A percentile compares a stretch with the other conserved stretches of the same genome.
Evolutionary conservation across 2,329 filamentous ascomycete species (phyloP).

Genomic region (Gliomastix tumulicola): DNA sequence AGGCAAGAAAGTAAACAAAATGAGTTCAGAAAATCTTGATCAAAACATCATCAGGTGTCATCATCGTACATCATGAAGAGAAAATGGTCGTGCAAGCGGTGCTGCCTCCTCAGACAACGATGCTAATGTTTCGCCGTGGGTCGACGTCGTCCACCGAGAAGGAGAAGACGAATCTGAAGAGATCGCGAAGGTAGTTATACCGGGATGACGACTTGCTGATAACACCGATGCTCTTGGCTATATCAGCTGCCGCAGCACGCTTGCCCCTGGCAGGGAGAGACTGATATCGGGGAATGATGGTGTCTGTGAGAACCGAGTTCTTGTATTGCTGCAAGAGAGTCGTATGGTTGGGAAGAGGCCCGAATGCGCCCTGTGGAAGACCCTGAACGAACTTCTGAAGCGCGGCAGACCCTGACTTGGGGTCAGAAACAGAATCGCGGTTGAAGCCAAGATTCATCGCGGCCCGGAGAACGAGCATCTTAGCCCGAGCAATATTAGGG

Average conservation of each 20-base stretch:
- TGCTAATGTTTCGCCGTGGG: slow-evolving; percentile 56
- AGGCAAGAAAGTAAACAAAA: too few species aligned
- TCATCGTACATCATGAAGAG: too few species aligned
- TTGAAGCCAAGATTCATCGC: slow-evolving; percentile 79
- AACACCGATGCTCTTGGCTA: slow-evolving; percentile 71
- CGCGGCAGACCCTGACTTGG: slow-evolving; percentile 39
- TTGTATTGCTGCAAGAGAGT: slow-evolving; percentile 73
- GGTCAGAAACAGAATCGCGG: slow-evolving; percentile 43
- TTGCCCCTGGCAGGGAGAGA: slow-evolving; percentile 45
- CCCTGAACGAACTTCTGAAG: slow-evolving; percentile 71
- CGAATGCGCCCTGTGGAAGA: slow-evolving; percentile 72
- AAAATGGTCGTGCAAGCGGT: too few species aligned
- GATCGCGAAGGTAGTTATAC: slow-evolving; percentile 73
- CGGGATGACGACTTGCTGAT: slow-evolving; percentile 62
- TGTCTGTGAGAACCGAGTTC: slow-evolving; percentile 68
- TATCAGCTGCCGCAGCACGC: slow-evolving; percentile 62
- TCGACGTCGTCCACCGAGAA: slow-evolving; percentile 75
- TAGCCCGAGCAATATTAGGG: slow-evolving; percentile 68
- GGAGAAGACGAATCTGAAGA: slow-evolving; percentile 80
- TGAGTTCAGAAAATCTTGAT: too few species aligned
- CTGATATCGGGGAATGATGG: slow-evolving; percentile 38
- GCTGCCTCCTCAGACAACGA: slow-evolving; percentile 52
- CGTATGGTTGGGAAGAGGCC: slow-evolving; percentile 61
- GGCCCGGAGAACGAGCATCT: slow-evolving; percentile 74
- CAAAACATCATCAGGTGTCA: too few species aligned